Evolutionary conservation across 176 grass and related monocot species (phyloP).

Genomic region (Oryza officinalis): DNA sequence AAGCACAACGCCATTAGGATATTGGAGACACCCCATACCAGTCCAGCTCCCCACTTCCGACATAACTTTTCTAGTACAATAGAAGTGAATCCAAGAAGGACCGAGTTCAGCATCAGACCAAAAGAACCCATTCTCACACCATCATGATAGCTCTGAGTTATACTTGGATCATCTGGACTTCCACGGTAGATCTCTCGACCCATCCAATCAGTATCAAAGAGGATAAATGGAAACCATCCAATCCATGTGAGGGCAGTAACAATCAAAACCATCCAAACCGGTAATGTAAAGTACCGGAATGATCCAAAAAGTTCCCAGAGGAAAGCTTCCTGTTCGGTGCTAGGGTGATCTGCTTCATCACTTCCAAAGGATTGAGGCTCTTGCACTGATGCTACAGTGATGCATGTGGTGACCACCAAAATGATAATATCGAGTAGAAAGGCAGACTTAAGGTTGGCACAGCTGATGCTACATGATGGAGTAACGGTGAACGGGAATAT

Average conservation of each 20-base stretch:
- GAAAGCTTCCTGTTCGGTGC: slow-evolving; percentile 72
- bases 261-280: slow-evolving; percentile 88
- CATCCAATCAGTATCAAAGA: slow-evolving; percentile 98
- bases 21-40: slow-evolving; percentile 93
- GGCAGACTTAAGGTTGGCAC: slow-evolving; percentile 90
- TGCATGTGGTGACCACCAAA: slow-evolving; percentile 62
- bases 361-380: slow-evolving; percentile 46
- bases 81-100: slow-evolving; percentile 83
- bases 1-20: slow-evolving; percentile 92
- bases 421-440: slow-evolving; percentile 84
- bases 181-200: slow-evolving; percentile 86
- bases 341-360: slow-evolving; percentile 43
- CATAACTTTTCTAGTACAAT: slow-evolving; percentile 76
- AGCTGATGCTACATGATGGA: slow-evolving; percentile 66
- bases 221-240: slow-evolving; percentile 89
- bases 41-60: slow-evolving; percentile 87
- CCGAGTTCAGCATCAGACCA: slow-evolving; percentile 88
- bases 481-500: slow-evolving; percentile 83
- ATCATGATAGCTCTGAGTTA: slow-evolving; percentile 59
- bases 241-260: slow-evolving; percentile 93
- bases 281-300: slow-evolving; percentile 78
- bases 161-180: slow-evolving; percentile 56
- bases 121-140: slow-evolving; percentile 91
- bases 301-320: slow-evolving; percentile 89
- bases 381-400: slow-evolving; percentile 62